These are phyloP conservation scores for Oryza glumipatula DNA, from an alignment of 176 grass and related monocot species.

Conservation along the genomic window DNA sequence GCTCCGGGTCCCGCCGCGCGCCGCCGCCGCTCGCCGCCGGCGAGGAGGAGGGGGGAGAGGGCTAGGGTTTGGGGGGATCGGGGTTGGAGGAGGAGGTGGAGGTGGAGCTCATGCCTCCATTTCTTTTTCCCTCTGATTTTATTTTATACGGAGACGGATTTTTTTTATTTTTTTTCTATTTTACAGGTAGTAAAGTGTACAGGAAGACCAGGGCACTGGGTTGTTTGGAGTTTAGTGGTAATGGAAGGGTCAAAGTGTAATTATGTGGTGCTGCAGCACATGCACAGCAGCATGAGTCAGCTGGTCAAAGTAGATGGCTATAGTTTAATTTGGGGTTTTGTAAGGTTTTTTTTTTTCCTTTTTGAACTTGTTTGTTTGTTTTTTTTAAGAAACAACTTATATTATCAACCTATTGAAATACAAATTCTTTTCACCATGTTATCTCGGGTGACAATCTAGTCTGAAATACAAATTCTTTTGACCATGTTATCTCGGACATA, in stretches of 20 bases:
- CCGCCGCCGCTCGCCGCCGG: background rate
- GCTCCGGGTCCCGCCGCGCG: background rate
- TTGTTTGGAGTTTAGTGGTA: slow-evolving; percentile 8
- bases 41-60: slow-evolving; percentile 36
- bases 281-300: background rate
- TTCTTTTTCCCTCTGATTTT: slow-evolving; percentile 47
- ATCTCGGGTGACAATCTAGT: too few relatives aligned
- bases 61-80: slow-evolving; percentile 58
- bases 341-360: background rate
- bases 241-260: slow-evolving; percentile 17
- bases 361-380: background rate
- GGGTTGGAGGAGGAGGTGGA: slow-evolving; percentile 28
- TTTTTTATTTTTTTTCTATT: background rate
- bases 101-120: slow-evolving; percentile 54
- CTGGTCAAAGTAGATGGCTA: slow-evolving; percentile 29
- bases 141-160: slow-evolving; percentile 42
- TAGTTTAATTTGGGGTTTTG: background rate
- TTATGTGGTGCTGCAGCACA: background rate
- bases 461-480: too few relatives aligned
- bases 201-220: background rate
- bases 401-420: too few relatives aligned
- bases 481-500: too few relatives aligned
- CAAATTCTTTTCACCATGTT: too few relatives aligned
- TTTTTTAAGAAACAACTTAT: background rate
- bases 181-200: background rate